Base-by-base conservation (phyloP, 495 filamentous ascomycete genomes). In the Penicillium salamii region DNA sequence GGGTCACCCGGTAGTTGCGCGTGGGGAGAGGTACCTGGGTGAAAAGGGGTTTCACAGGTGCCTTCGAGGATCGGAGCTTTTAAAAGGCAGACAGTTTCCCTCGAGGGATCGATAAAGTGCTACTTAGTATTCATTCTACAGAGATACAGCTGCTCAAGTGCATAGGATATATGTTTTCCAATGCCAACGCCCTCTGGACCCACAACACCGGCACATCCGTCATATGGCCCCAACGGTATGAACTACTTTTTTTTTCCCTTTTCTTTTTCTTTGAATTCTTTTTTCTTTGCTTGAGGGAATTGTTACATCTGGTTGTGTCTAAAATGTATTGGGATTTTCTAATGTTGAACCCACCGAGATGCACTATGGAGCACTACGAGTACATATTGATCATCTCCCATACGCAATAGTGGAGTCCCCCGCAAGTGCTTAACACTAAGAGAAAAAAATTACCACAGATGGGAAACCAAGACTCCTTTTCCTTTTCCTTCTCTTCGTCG, bases 1-100 rank as follows among this genome's bases (percentile, higher is more conserved):
- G n/a, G 59, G 61, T 65, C 61, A 65, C 42, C 55, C 15, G 61
- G 55, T 15, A 15, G 15, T 26, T 43, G 55, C 61, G 55, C 55
- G 61, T 59, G 61, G 61, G 28, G 33, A 24, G 8, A n/a, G 34
- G 42, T 46, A 41, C 43, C 37, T 37, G 49, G 20, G 38, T 24
- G 31, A 35, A 13, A 36, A 14, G 15, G 18, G 42, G 50, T 59
- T 59, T 57, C 59, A 57, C 53, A 46, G 59, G 53, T 62, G 59
- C 59, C 59, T 59, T 49, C 35, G 26, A 15, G 23, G 23, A 7
- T 35, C 32, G 42, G 32, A 32, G 23, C 34, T 50, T 38, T 46
- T 50, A 44, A 32, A 37, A 18, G 32, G 19, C 5, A n/a, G 15
- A 7, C 12, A 17, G n/a, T 20, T 9, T 32, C 17, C 31, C 20